Base-by-base conservation (phyloP, 768 basidiomycete species). In the Tephrocybe rancida region DNA sequence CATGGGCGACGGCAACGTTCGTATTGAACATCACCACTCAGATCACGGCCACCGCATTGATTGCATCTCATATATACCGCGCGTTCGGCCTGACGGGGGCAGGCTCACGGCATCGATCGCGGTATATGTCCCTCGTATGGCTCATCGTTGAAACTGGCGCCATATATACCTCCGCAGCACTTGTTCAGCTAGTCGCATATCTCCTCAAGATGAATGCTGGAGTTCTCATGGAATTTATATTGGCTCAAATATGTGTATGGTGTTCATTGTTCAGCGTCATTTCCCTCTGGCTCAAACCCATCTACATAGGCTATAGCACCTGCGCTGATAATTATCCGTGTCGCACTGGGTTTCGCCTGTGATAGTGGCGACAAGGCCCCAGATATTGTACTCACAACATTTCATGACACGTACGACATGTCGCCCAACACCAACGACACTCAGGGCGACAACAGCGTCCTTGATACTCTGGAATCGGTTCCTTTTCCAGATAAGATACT, bases 1-100 rank as follows among this genome's bases (percentile, higher is more conserved):
- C 57, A 21, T 68, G 67, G 67, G 52, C 66, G 24, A 66, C 67
- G 6, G 61, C 67, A 9, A 62, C 62, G 5, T 68, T 68, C 39
- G 56, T 59, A 10, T 58, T 68, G 19, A 68, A 64, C 34, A 68
- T 68, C 44, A 57, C 57, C 13, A 68, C 67, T 6, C 67, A 68
- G 52, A 49, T 64, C 16, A 61, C 60, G 18, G 60, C 67, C 24
- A 66, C 67, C 19, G 24, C 39, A 18, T 59, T 68, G 24, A 63
- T 68, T 30, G 61, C 62, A 1, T 49, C 48, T 11, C 56, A 64
- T 9, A 66, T 68, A 16, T 66, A 64, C 41, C 52, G 53, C 1
- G 66, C 63, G 1, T 58, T 63, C 9, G 42, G 42, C 6, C 56
- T 60, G 3, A 55, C 49, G 10, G 29, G 48, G 11, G 52, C 45